phyloP scores from a whole-genome alignment of 371 early-diverging fungal genomes.

The Dinochytrium kinnereticum region DNA sequence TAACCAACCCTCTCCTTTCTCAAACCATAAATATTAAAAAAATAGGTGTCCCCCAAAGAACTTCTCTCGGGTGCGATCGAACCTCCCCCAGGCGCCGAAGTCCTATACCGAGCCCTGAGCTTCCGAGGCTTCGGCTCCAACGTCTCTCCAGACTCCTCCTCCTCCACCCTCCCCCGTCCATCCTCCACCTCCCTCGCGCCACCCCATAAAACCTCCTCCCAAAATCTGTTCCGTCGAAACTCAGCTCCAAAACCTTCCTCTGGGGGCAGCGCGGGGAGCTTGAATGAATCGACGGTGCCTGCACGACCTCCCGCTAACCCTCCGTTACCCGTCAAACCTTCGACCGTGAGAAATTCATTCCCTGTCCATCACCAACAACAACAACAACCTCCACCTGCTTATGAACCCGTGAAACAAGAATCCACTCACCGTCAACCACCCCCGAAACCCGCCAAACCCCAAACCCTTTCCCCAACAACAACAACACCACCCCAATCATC shows the following conservation, averaged over 20 bases:
- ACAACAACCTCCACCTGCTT: constrained; percentile 12
- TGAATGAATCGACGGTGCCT: background rate
- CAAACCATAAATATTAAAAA: background rate
- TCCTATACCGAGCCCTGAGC: constrained; percentile 30
- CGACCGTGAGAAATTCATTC: background rate
- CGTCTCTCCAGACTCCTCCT: background rate
- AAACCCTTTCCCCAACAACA: background rate
- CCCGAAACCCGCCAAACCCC: constrained; percentile 9
- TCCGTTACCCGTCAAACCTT: constrained; percentile 4
- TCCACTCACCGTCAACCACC: background rate
- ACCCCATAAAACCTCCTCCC: background rate
- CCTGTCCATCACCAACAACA: background rate
- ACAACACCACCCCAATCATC: background rate
- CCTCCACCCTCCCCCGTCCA: background rate
- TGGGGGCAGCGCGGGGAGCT: background rate
- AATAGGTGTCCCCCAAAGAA: constrained; percentile 23
- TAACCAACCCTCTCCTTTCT: constrained; percentile 1
- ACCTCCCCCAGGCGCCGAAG: constrained; percentile 29
- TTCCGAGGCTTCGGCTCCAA: constrained; percentile 26
- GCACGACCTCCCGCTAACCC: constrained; percentile 16
- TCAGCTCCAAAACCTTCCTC: background rate
- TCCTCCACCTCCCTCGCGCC: background rate
- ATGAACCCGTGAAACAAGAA: background rate
- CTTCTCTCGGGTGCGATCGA: constrained; percentile 25
- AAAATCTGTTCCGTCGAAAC: background rate